Base-by-base conservation (phyloP, 2,329 filamentous ascomycete genomes). In the Xylariaceae sp. region DNA sequence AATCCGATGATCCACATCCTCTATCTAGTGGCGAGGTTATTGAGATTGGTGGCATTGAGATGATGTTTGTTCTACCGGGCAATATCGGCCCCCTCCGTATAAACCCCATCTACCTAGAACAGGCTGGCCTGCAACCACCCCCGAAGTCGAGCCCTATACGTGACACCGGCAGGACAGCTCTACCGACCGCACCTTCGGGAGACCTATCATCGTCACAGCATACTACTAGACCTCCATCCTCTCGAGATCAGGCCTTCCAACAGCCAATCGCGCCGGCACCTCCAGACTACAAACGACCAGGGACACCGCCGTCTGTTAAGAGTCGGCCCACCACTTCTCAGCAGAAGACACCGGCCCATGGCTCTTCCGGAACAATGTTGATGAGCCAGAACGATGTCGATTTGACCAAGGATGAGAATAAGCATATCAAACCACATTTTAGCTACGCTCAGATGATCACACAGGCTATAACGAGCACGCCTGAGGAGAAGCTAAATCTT, bases 361-460 rank as follows among this genome's bases (percentile, higher is more conserved):
- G 70, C 43, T 67, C 73, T 46, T 66, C 71, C 20, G 74, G 75
- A 40, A 75, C 76, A 18, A 70, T 81, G 62, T 64, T 81, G 46
- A 74, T 81, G 71, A 79, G 75, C 60, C 74, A 80, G 46, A 79
- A 76, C 56, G 81, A 85, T 59, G 84, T 93, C 50, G 90, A 95
- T 73, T 84, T 93, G 61, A 93, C 91, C 69, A 81, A 88, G 32
- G 93, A 98, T 63, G 84, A 88, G 26, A 91, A 93, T 63, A 90
- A 90, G 71, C 91, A 97, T 62, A 85, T 98, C 69, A 99, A 99
- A 73, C 96, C 95, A 1, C 90, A 93, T 44, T 96, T 90, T 73
- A 98, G 93, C 73, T 99, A 99, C 74, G 93, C 95, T 2, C 91
- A 96, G 71, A 86, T 99, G 79, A 99, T 99, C 62, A 95, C 92